Conservation (phyloP, 495 filamentous ascomycete species). For the Trichocladium uniseriatum region DNA sequence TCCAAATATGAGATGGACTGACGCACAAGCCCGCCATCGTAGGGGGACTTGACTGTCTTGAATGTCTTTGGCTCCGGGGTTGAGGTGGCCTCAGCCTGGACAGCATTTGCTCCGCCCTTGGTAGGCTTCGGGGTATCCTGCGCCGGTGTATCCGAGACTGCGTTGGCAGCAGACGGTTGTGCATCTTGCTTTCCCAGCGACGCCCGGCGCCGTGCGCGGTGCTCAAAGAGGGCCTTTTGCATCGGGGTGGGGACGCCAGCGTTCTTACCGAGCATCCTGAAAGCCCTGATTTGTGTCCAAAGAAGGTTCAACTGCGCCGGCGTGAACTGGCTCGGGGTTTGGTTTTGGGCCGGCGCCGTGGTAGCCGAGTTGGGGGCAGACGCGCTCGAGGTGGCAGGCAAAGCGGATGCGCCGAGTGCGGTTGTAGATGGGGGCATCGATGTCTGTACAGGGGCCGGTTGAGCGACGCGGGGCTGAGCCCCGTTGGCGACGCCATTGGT, state of each 20-base stretch:
- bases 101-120: slow-evolving; percentile 19
- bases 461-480: slow-evolving; percentile 26
- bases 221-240: slow-evolving; percentile 65
- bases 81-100: slow-evolving; percentile 22
- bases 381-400: slow-evolving; percentile 29
- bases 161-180: slow-evolving; percentile 29
- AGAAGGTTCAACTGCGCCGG: slow-evolving; percentile 61
- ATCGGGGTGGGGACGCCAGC: slow-evolving; percentile 61
- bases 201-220: slow-evolving; percentile 54
- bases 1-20: slow-evolving; percentile 65
- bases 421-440: slow-evolving; percentile 23
- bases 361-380: slow-evolving; percentile 28
- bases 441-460: slow-evolving; percentile 24
- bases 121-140: slow-evolving; percentile 40
- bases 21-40: slow-evolving; percentile 42
- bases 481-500: slow-evolving; percentile 43
- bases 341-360: slow-evolving; percentile 10
- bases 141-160: slow-evolving; percentile 43
- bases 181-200: slow-evolving; percentile 46
- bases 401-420: slow-evolving; percentile 27
- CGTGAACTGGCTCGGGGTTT: slow-evolving; percentile 44
- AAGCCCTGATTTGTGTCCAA: slow-evolving; percentile 69
- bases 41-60: slow-evolving; percentile 60
- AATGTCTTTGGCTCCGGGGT: slow-evolving; percentile 29
- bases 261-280: slow-evolving; percentile 75